Conservation (phyloP, 2,329 filamentous ascomycete genomes). For the Sporothrix globosa region DNA sequence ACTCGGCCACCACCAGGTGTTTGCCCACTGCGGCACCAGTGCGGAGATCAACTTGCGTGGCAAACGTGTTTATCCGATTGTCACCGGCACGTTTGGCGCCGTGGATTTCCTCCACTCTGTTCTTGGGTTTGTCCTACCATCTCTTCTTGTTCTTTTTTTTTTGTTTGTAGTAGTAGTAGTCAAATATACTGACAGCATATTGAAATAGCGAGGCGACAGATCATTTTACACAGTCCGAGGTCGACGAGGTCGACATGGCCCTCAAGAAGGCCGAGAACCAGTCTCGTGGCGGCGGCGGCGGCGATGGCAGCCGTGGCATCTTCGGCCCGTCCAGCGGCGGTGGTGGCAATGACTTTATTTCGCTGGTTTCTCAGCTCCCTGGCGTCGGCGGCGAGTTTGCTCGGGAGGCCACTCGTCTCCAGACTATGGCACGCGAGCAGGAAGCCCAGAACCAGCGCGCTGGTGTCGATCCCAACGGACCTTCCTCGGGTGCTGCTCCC, state of each 20-base stretch:
- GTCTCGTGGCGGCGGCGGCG: conserved; percentile 40
- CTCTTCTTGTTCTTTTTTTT: not conserved
- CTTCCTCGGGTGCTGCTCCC: not conserved
- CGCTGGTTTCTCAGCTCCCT: conserved; percentile 75
- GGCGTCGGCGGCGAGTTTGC: conserved; percentile 68
- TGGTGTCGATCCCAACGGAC: conserved; percentile 22
- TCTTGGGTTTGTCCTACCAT: conserved; percentile 45
- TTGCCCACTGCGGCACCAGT: conserved; percentile 70
- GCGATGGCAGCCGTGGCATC: conserved; percentile 42
- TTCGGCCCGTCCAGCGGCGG: conserved; percentile 46
- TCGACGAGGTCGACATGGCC: conserved; percentile 77
- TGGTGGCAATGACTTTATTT: conserved; percentile 63
- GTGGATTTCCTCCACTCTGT: conserved; percentile 85
- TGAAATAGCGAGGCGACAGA: conserved; percentile 67
- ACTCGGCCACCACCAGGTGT: conserved; percentile 68
- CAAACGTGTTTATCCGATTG: conserved; percentile 70
- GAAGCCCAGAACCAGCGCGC: conserved; percentile 58
- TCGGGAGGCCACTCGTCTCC: conserved; percentile 65
- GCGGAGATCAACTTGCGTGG: conserved; percentile 69
- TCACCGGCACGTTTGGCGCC: conserved; percentile 76
- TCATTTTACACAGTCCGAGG: conserved; percentile 82
- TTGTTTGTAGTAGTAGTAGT: not conserved
- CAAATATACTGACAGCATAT: not conserved
- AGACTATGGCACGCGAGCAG: conserved; percentile 64
- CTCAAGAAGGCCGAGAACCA: conserved; percentile 68